Percentiles rank a stretch among this genome's conserved stretches.
phyloP scores from a whole-genome alignment of 768 basidiomycete species.

The Agrocybe chaxingu region DNA sequence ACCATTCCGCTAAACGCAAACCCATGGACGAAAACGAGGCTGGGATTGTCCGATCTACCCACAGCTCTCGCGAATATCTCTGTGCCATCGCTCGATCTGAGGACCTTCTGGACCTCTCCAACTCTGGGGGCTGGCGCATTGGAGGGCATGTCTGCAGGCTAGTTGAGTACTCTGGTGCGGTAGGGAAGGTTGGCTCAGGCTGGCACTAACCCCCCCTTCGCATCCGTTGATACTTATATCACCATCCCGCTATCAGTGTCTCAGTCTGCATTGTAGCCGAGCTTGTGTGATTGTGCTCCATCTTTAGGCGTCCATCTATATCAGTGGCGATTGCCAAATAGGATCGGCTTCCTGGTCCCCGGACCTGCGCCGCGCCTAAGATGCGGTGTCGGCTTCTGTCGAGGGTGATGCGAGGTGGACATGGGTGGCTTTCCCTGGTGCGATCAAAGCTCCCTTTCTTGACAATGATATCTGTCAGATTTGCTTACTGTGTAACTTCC shows the following conservation, averaged over 20 bases:
- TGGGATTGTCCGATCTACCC: constrained; percentile 32
- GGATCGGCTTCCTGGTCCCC: too few species aligned
- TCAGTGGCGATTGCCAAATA: too few species aligned
- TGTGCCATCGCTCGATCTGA: constrained; percentile 31
- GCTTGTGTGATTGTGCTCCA: too few species aligned
- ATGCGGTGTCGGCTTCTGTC: too few species aligned
- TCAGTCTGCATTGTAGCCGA: too few species aligned
- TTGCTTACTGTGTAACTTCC: background rate
- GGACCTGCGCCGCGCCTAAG: too few species aligned
- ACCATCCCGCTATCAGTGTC: too few species aligned
- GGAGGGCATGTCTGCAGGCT: background rate
- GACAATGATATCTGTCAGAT: background rate
- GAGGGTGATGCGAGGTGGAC: background rate
- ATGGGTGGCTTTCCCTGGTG: constrained; percentile 4
- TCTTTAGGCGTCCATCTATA: too few species aligned
- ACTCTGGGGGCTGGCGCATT: background rate
- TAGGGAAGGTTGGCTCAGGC: too few species aligned
- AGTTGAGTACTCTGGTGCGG: background rate
- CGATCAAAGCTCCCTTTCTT: constrained; percentile 1
- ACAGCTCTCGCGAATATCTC: constrained; percentile 35
- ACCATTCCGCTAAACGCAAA: constrained; percentile 30
- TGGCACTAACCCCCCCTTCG: too few species aligned
- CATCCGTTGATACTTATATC: too few species aligned
- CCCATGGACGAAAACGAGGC: constrained; percentile 41
- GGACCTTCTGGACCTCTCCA: constrained; percentile 3